Evolutionary conservation across 352 stramenopile species (phyloP).

Genomic region (Phytophthora nicotianae): DNA sequence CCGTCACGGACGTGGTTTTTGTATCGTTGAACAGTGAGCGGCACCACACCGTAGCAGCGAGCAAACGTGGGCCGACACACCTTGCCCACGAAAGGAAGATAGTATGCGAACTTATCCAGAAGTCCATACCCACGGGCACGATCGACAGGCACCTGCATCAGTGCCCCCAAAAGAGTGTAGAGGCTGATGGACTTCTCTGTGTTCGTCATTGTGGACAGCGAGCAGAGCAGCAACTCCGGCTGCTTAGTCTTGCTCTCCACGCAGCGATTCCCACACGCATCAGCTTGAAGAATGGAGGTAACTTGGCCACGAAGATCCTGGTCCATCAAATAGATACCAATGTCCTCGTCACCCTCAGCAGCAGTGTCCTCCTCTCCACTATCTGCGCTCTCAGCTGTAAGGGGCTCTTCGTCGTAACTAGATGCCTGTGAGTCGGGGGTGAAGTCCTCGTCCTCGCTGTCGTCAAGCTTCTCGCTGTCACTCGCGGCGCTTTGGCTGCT

Average conservation of each 20-base stretch:
- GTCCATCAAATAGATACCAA: neutral
- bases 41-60: slow-evolving; percentile 1
- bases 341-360: neutral
- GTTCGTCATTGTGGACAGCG: slow-evolving; percentile 3
- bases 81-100: slow-evolving; percentile 1
- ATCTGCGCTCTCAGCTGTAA: no score
- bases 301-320: neutral
- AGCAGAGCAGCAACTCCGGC: neutral
- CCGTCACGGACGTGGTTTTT: no score
- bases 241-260: neutral
- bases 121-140: neutral
- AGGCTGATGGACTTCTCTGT: slow-evolving; percentile 3
- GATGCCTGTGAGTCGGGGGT: no score
- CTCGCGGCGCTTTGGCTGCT: no score
- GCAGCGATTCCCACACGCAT: slow-evolving; percentile 4
- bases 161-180: slow-evolving; percentile 4
- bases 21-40: no score
- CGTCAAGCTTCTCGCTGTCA: neutral
- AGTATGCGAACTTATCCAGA: slow-evolving; percentile 9
- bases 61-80: slow-evolving; percentile 9
- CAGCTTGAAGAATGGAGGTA: neutral
- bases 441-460: neutral
- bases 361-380: no score
- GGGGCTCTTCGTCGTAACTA: no score
- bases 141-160: slow-evolving; percentile 10